Base-by-base conservation (phyloP, 257 asterid species). In the Perilla frutescens region DNA sequence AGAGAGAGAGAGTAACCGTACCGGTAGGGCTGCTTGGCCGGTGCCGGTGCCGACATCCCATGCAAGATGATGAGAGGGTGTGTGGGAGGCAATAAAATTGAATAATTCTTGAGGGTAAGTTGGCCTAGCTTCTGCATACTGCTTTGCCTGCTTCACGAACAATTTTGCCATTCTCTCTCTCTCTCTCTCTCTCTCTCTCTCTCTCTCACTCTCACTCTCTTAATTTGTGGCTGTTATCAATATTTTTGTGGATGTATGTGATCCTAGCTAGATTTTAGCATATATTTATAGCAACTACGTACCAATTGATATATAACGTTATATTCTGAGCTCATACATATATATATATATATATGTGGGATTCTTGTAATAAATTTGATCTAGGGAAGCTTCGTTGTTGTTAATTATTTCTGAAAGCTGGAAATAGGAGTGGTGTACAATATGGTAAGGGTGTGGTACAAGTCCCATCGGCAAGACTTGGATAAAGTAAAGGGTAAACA, bases 41-140 rank as follows among this genome's bases (percentile, higher is more conserved):
- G 41, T 82, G 12, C 96, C 96, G 3, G 96, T 88, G 81, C 96
- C 96, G 3, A 81, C 96, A 55, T 90, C 96, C 96, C 92, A 90
- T 0, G 72, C 91, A 55, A 85, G 87, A 66, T 88, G 80, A 37
- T 84, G 95, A 20, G 57, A 72, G 9, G 84, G 88, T 7, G 92
- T 88, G 39, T 79, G 78, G 55, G 92, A 86, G 3, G 90, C 88
- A 45, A 90, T 85, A 81, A 90, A 88, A 47, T 76, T 40, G 81
- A 90, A 86, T 76, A 88, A 77, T 3, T 88, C 69, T 26, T 82
- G 71, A 20, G 96, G 96, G 81, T 90, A 90, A 70, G 50, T 77
- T 0, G 96, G 96, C 64, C 95, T 71, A 4, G 70, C 80, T 56
- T 45, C 68, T 2, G 77, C 64, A 26, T 90, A 88, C 6, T 84